Conservation (phyloP, 1,284 basidiomycete species). For the Coniferiporia sulphurascens region DNA sequence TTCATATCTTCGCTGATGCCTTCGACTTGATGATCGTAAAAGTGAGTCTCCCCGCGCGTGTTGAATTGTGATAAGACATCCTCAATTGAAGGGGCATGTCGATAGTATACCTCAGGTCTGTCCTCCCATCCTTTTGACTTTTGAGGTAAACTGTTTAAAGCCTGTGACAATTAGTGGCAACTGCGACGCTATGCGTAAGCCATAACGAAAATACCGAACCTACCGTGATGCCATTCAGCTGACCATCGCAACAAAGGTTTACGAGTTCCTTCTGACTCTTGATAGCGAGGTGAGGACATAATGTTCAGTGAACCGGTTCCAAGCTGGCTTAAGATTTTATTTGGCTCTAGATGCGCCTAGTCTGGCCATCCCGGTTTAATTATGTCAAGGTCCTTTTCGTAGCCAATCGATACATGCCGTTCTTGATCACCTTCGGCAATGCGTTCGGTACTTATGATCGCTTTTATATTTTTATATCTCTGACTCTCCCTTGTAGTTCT, state of each 20-base stretch:
- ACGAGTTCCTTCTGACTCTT: constrained; percentile 9
- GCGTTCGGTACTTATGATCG: not conserved
- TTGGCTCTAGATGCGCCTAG: constrained; percentile 4
- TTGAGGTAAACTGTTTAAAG: not conserved
- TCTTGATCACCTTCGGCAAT: not conserved
- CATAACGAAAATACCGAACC: not conserved
- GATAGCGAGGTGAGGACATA: constrained; percentile 5
- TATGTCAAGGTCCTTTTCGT: constrained; percentile 11
- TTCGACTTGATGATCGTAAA: not conserved
- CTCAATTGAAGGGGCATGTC: not conserved
- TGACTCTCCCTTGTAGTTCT: not conserved
- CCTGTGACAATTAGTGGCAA: not conserved
- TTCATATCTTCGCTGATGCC: not conserved
- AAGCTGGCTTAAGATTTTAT: not conserved
- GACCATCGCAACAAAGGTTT: not conserved
- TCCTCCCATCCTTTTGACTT: not conserved
- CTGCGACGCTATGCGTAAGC: constrained; percentile 3
- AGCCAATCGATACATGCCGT: constrained; percentile 14
- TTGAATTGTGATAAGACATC: not conserved
- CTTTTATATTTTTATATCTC: not conserved
- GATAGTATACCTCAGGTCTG: constrained; percentile 13
- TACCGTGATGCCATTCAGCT: not conserved
- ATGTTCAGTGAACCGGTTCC: not conserved
- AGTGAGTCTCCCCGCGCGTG: not conserved
- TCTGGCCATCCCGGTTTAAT: constrained; percentile 12